Percentiles rank a stretch among this genome's conserved stretches.
phyloP scores from a whole-genome alignment of 495 filamentous ascomycete genomes.

The Xylaria venustula region DNA sequence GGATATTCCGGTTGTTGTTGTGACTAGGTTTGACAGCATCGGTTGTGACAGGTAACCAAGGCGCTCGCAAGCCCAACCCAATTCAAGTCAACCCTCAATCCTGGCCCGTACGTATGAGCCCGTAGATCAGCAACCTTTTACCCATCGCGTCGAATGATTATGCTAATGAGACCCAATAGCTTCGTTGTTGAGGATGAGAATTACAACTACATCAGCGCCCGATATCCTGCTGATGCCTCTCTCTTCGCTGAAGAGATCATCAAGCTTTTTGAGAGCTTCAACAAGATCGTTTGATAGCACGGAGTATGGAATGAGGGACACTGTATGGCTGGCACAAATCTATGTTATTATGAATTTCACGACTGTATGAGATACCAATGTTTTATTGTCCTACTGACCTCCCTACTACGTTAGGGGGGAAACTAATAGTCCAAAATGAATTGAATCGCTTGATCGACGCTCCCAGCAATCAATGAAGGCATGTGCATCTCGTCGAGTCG shows the following conservation, averaged over 20 bases:
- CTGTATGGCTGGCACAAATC: neutral
- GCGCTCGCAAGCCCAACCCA: conserved; percentile 43
- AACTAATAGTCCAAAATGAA: conserved; percentile 32
- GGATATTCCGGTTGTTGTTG: neutral
- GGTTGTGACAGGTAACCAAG: conserved; percentile 44
- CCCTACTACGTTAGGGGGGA: conserved; percentile 1
- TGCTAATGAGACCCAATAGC: conserved; percentile 26
- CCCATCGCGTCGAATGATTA: neutral
- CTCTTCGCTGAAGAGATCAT: conserved; percentile 47
- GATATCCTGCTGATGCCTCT: conserved; percentile 50
- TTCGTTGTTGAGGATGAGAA: conserved; percentile 51
- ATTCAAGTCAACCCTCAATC: conserved; percentile 46
- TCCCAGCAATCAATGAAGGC: conserved; percentile 46
- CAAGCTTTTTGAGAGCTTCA: conserved; percentile 39
- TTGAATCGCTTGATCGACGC: conserved; percentile 50
- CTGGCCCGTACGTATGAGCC: conserved; percentile 44
- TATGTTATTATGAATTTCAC: conserved; percentile 10
- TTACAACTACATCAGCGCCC: conserved; percentile 54
- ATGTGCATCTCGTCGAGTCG: conserved; percentile 29
- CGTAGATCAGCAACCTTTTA: neutral
- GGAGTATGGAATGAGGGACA: neutral
- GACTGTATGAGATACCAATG: conserved; percentile 5
- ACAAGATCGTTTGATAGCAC: conserved; percentile 19
- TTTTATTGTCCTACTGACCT: no score
- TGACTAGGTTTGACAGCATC: conserved; percentile 5